Conservation (phyloP, 2,329 filamentous ascomycete genomes). For the Aspergillus oerlinghausenensis region DNA sequence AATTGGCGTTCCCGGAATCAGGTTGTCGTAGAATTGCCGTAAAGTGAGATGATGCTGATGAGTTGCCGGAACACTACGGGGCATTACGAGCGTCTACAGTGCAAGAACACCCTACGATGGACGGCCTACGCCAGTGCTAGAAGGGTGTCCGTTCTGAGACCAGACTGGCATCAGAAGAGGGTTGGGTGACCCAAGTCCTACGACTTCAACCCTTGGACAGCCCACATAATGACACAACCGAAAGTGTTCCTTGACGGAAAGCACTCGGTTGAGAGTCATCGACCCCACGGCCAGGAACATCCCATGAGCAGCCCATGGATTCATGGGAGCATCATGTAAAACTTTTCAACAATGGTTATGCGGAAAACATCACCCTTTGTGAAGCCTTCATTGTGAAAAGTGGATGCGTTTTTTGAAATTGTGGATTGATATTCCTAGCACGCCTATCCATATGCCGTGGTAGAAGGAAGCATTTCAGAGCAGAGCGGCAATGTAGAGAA, state of each 20-base stretch:
- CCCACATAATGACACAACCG: background rate
- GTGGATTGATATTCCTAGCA: slow-evolving; percentile 38
- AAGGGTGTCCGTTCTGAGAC: slow-evolving; percentile 15
- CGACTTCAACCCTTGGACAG: background rate
- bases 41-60: background rate
- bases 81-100: background rate
- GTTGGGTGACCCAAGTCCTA: slow-evolving; percentile 17
- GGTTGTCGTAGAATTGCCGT: background rate
- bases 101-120: background rate
- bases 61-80: background rate
- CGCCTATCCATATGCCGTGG: slow-evolving; percentile 36
- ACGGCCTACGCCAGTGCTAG: background rate
- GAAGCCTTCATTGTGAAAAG: slow-evolving; percentile 55
- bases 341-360: slow-evolving; percentile 53
- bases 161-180: slow-evolving; percentile 11
- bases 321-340: slow-evolving; percentile 17
- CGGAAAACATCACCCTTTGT: slow-evolving; percentile 52
- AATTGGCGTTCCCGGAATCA: background rate
- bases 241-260: background rate
- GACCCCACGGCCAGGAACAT: background rate
- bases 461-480: slow-evolving; percentile 30
- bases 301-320: background rate
- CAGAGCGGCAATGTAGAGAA: slow-evolving; percentile 18
- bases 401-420: slow-evolving; percentile 36
- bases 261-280: background rate